Conservation (phyloP, 495 filamentous ascomycete genomes). For the Jackrogersella minutella region DNA sequence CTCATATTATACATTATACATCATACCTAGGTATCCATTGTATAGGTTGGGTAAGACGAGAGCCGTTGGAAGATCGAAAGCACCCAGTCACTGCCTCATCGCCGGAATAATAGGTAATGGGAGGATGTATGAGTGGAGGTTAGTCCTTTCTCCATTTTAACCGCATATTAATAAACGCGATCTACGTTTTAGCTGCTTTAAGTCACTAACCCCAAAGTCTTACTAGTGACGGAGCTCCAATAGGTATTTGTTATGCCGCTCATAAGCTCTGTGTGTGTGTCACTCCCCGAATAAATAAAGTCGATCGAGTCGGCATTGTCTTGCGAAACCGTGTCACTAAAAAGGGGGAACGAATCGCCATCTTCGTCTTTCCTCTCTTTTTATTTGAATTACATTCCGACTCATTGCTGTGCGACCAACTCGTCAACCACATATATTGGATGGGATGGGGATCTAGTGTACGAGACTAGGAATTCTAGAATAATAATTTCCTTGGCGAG, state of each 20-base stretch:
- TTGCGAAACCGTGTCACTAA: conserved; percentile 15
- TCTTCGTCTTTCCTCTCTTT: conserved; percentile 9
- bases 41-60: neutral
- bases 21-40: neutral
- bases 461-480: conserved; percentile 1
- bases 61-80: neutral
- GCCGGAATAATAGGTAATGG: conserved; percentile 30
- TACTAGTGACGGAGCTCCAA: conserved; percentile 9
- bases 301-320: neutral
- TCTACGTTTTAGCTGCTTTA: neutral
- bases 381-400: conserved; percentile 5
- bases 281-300: neutral
- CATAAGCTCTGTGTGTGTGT: neutral
- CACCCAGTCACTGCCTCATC: conserved; percentile 1
- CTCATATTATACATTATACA: neutral
- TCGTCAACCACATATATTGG: neutral
- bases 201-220: conserved; percentile 5
- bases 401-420: conserved; percentile 6
- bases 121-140: neutral
- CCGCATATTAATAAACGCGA: conserved; percentile 38
- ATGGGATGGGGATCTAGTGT: neutral
- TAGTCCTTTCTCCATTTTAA: conserved; percentile 25
- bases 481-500: neutral
- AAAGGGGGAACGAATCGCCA: too few species aligned
- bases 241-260: conserved; percentile 26